phyloP scores from a whole-genome alignment of 257 asterid genomes.

The Phtheirospermum japonicum region DNA sequence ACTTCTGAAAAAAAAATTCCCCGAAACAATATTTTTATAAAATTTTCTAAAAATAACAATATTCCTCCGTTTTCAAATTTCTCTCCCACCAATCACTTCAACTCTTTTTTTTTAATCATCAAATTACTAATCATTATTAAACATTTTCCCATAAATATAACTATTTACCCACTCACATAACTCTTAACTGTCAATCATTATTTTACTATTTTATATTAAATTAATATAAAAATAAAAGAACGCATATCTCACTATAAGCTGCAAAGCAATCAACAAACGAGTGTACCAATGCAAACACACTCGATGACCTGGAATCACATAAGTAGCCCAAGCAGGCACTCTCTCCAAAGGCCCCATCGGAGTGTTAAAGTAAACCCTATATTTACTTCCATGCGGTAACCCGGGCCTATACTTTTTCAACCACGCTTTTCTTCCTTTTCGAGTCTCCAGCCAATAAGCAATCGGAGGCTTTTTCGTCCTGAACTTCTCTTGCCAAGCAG shows the following conservation, averaged over 20 bases:
- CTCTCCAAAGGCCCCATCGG: conserved; percentile 92
- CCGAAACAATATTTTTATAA: no score
- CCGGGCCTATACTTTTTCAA: conserved; percentile 77
- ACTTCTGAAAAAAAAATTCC: no score
- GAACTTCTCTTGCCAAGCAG: conserved; percentile 68
- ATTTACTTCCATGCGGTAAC: conserved; percentile 92
- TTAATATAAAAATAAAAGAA: not conserved
- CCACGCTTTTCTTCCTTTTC: conserved; percentile 97
- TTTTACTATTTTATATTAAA: no score
- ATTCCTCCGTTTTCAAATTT: no score
- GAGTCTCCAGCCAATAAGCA: conserved; percentile 91
- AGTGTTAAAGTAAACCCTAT: conserved; percentile 85
- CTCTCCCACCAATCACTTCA: no score
- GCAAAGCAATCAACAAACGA: conserved; percentile 26
- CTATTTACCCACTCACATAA: no score
- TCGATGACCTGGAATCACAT: conserved; percentile 76
- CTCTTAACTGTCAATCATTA: no score
- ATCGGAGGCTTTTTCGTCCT: conserved; percentile 78
- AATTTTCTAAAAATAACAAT: no score
- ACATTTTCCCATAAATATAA: no score
- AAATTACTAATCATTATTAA: no score
- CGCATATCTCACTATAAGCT: conserved; percentile 8
- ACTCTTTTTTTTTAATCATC: no score
- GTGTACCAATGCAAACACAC: conserved; percentile 29
- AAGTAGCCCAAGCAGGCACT: conserved; percentile 99